Evolutionary conservation across 2,329 filamentous ascomycete species (phyloP).

Genomic region (Aspergillus flavus): DNA sequence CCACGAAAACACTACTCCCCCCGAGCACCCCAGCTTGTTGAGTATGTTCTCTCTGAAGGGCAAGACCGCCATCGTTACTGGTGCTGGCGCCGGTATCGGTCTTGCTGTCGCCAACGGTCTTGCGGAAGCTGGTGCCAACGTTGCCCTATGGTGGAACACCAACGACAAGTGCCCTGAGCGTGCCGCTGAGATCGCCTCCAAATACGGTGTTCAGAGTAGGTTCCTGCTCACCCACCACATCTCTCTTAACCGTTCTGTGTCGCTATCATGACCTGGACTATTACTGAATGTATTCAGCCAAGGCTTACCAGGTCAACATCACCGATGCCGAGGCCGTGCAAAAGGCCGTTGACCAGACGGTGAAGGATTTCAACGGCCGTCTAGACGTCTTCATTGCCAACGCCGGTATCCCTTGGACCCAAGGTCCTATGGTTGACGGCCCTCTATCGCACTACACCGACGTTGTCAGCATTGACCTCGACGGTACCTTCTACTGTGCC

Average conservation of each 20-base stretch:
- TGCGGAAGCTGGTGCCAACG: constrained; percentile 71
- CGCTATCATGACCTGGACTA: neutral
- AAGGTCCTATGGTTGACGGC: constrained; percentile 69
- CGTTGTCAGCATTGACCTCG: constrained; percentile 71
- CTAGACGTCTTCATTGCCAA: constrained; percentile 81
- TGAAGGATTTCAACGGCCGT: constrained; percentile 70
- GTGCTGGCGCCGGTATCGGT: constrained; percentile 71
- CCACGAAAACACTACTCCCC: constrained; percentile 59
- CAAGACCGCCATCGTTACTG: constrained; percentile 70
- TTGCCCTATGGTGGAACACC: constrained; percentile 72
- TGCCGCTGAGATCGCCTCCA: constrained; percentile 65
- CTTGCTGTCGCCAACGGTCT: constrained; percentile 64
- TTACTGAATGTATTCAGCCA: constrained; percentile 35
- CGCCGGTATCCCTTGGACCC: constrained; percentile 72
- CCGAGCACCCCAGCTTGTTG: constrained; percentile 54
- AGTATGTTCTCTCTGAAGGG: constrained; percentile 71
- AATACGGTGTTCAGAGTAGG: constrained; percentile 65
- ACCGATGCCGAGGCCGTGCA: constrained; percentile 46
- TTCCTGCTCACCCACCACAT: neutral
- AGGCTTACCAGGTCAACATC: constrained; percentile 54
- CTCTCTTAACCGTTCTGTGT: no score
- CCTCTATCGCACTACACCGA: constrained; percentile 65
- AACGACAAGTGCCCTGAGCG: constrained; percentile 66
- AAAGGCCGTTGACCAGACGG: constrained; percentile 44
- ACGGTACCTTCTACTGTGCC: constrained; percentile 78